A percentile compares a stretch with the other conserved stretches of the same genome.
Evolutionary conservation across 257 asterid genomes (phyloP).

Genomic region (Solanum pennellii): DNA sequence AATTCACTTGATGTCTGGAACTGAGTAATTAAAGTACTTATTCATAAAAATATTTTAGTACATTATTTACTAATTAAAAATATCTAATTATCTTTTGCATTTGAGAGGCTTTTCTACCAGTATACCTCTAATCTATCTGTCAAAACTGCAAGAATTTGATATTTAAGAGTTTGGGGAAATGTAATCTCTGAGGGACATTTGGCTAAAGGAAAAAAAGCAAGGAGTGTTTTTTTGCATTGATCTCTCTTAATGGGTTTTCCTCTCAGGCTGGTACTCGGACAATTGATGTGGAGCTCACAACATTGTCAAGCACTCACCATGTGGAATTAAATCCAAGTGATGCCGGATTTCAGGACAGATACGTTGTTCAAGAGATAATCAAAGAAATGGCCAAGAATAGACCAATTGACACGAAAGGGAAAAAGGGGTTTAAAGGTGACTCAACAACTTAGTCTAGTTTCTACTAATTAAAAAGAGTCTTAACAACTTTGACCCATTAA

Average conservation of each 20-base stretch:
- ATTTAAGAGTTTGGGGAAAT: neutral
- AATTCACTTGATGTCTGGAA: neutral
- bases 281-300: conserved; percentile 87
- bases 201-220: neutral
- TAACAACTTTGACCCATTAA: neutral
- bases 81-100: neutral
- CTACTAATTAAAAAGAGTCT: neutral
- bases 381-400: conserved; percentile 97
- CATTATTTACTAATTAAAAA: neutral
- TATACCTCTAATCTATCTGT: neutral
- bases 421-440: conserved; percentile 88
- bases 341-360: conserved; percentile 93
- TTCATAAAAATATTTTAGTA: neutral
- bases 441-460: neutral
- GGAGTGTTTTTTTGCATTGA: neutral
- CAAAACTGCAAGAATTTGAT: neutral
- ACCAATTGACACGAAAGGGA: conserved; percentile 84
- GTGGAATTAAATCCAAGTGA: conserved; percentile 90
- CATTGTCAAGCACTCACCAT: conserved; percentile 72
- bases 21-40: neutral
- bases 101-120: neutral
- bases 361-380: conserved; percentile 93
- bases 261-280: conserved; percentile 74
- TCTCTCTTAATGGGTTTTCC: neutral
- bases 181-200: neutral